Base-by-base conservation (phyloP, 2,329 filamentous ascomycete species). In the Dactylellina sp. region DNA sequence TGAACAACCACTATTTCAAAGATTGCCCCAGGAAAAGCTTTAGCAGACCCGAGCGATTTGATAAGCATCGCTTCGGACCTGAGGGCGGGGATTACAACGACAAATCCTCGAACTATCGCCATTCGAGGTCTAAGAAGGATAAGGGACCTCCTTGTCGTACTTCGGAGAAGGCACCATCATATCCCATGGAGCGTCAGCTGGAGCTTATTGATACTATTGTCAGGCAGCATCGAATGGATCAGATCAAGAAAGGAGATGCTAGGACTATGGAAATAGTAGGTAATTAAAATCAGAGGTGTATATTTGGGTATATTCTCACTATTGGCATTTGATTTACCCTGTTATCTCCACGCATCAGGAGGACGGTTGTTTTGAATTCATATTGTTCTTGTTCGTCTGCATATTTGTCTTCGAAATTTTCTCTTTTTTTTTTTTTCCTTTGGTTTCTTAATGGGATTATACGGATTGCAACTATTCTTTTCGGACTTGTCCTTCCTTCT, bases 151-250 rank as follows among this genome's bases (percentile, higher is more conserved):
- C 49, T 7, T 32, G 20, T 37, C 55, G 63, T 52, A 39, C 49
- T 18, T 53, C 24, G 14, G 49, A 74, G 16, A 74, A 66, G 40
- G 20, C 61, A n/a, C 47, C 56, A 2, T 35, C 53, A 7, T 74
- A 44, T 28, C 56, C 70, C 32, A 66, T 74, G 47, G 70, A 74
- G 25, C 55, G 70, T 11, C 70, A 74, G 28, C 2, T 66, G 2
- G 70, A 74, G 28, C 42, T 74, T 3, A 66, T 74, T 16, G 61
- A 74, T 12, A 57, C 47, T 4, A 35, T 66, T 16, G 28, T 37
- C 22, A 14, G 11, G 37, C 11, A 40, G 9, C 28, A 32, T 32
- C 5, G 28, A 5, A 32, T 32, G 28, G 9, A 4, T 32, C 28
- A n/a, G n/a, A n/a, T n/a, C n/a, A n/a, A n/a, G n/a, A n/a, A n/a